Evolutionary conservation across 805 yeast genomes (phyloP).

Genomic region (Ogataea saltuana): DNA sequence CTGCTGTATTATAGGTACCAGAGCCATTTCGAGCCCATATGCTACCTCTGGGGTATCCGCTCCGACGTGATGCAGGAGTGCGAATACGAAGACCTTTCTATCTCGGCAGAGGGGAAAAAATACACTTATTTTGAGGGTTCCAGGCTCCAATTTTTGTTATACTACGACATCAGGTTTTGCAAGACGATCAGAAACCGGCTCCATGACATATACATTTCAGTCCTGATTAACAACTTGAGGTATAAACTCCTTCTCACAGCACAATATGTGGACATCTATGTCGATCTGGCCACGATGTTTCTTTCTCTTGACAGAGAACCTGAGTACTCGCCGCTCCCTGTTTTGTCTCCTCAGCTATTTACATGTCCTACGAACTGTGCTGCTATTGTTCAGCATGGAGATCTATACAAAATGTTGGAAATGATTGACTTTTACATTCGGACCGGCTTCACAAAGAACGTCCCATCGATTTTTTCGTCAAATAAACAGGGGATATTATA

Average conservation of each 20-base stretch:
- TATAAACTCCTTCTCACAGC: conserved; percentile 63
- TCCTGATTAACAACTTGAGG: conserved; percentile 58
- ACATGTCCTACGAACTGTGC: conserved; percentile 84
- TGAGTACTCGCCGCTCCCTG: conserved; percentile 70
- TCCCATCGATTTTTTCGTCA: conserved; percentile 42
- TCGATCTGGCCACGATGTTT: conserved; percentile 69
- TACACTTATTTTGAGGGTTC: conserved; percentile 40
- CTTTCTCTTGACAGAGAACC: conserved; percentile 83
- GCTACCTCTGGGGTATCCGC: conserved; percentile 50
- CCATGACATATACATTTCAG: conserved; percentile 65
- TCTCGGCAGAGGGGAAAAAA: conserved; percentile 4
- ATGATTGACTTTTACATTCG: conserved; percentile 65
- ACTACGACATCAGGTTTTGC: conserved; percentile 74
- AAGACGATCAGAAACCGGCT: conserved; percentile 55
- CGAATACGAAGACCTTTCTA: conserved; percentile 40
- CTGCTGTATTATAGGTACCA: conserved; percentile 23
- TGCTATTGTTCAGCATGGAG: conserved; percentile 62
- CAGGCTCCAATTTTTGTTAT: conserved; percentile 58
- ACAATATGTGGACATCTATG: conserved; percentile 83
- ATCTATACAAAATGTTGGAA: conserved; percentile 60
- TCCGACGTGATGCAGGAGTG: conserved; percentile 45
- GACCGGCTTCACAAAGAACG: conserved; percentile 40
- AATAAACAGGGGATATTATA: conserved; percentile 39
- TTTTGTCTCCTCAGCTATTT: conserved; percentile 80
- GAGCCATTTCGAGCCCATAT: conserved; percentile 27